Evolutionary conservation across 2,329 filamentous ascomycete genomes (phyloP).

Genomic region (Colletotrichum sp.): DNA sequence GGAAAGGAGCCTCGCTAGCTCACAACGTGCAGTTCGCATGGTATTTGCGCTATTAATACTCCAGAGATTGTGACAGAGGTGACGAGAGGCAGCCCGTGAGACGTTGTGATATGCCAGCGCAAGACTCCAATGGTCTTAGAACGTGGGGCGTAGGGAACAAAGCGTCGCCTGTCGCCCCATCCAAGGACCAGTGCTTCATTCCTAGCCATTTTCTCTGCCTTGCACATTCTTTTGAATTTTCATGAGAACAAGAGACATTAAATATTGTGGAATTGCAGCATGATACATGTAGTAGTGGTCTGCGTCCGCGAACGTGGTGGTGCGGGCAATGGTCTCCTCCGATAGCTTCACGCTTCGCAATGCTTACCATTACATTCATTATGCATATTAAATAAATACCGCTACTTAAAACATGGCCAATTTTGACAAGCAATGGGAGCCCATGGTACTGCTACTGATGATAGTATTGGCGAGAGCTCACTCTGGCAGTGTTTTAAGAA

Average conservation of each 20-base stretch:
- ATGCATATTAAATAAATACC: no score
- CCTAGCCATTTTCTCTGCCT: neutral
- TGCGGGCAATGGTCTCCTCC: neutral
- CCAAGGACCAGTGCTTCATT: neutral
- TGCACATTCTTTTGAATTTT: neutral
- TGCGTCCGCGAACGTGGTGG: neutral
- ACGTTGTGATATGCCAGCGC: neutral
- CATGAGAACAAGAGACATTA: rapidly evolving
- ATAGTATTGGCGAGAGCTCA: neutral
- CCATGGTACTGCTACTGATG: neutral
- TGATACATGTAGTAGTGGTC: neutral
- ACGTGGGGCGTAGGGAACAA: neutral
- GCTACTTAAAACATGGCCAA: neutral
- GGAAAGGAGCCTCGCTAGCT: neutral
- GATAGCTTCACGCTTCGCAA: neutral
- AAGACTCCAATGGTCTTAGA: neutral
- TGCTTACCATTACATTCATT: neutral
- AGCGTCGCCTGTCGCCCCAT: no score
- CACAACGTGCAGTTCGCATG: rapidly evolving
- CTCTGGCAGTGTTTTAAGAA: neutral
- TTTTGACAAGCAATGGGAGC: neutral
- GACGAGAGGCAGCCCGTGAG: neutral
- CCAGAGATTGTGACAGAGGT: neutral
- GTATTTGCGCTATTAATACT: neutral
- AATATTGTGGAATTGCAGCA: neutral